Conservation (phyloP, 2,329 filamentous ascomycete genomes). For the Calonectria multiphialidica region DNA sequence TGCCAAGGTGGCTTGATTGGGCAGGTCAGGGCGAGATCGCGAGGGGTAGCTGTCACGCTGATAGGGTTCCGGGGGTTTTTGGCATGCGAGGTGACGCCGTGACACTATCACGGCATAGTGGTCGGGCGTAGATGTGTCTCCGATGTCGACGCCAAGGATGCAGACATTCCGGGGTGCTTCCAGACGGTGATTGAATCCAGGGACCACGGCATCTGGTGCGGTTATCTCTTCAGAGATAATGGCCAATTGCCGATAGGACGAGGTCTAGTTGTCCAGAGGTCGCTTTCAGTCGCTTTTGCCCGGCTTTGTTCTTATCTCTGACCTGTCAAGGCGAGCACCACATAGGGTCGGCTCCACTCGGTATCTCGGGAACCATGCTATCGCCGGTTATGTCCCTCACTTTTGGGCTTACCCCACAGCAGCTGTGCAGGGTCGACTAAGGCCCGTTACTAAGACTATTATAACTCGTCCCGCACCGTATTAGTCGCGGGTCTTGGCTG, state of each 20-base stretch:
- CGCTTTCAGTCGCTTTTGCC: constrained; percentile 16
- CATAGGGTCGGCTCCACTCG: neutral
- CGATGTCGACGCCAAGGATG: neutral
- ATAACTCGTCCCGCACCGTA: neutral
- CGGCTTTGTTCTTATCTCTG: constrained; percentile 18
- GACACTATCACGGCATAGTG: neutral
- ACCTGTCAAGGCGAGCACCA: neutral
- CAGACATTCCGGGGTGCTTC: constrained; percentile 9
- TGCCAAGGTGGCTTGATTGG: constrained; percentile 19
- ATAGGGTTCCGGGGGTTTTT: constrained; percentile 2
- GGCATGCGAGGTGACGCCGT: constrained; percentile 8
- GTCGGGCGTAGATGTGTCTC: constrained; percentile 16
- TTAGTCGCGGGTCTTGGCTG: neutral
- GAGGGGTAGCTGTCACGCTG: constrained; percentile 1
- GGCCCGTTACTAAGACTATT: constrained; percentile 1
- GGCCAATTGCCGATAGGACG: neutral
- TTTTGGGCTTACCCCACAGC: neutral
- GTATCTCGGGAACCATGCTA: neutral
- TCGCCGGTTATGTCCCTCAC: neutral
- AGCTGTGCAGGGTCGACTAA: neutral
- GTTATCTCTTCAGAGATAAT: neutral
- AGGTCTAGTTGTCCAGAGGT: neutral
- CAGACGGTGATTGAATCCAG: neutral
- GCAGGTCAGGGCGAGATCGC: neutral
- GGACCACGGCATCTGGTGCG: neutral